Base-by-base conservation (phyloP, 306 rosid species). In the Geum urbanum region DNA sequence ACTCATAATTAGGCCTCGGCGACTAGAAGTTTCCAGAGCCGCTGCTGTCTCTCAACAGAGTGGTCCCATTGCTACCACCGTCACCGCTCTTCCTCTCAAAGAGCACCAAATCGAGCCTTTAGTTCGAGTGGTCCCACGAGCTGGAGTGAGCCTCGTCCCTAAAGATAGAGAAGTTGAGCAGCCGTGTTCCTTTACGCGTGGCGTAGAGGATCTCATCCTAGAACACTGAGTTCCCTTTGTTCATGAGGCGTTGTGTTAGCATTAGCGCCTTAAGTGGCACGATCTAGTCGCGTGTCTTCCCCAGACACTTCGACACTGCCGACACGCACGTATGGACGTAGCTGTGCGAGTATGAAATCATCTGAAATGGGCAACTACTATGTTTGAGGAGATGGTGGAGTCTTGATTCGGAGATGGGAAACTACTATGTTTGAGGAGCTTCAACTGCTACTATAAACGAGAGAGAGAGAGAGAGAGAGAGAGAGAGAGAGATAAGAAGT, bases 81-180 rank as follows among this genome's bases (percentile, higher is more conserved):
- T 74, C 67, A 5, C 83, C 68, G 54, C 79, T 47, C 49, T 88
- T 91, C 67, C 79, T 84, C 50, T 88, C 92, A 32, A 78, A 94
- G 1, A 87, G 73, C 83, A 80, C 77, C 85, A 94, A 35, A 74
- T 94, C 97, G 4, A 94, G 92, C 8, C 97, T 84, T 68, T 94
- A 97, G 76, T 94, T 97, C 35, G 99, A 91, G 78, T 88, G 95
- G 72, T 94, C 99, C 99, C 99, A 94, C 1, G 99, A 90, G 83
- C 85, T 88, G 3, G 99, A 88, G 81, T 94, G 99, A 64, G 97
- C 99, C 78, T 94, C 98, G 46, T 94, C 98, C 63, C 88, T 88
- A 76, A 90, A 94, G 63, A 90, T 96, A 0, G 96, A 83, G 81
- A 94, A 78, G 66, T 94, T 94, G 45, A 94, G 83, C 9, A 94